Evolutionary conservation across 768 basidiomycete genomes (phyloP).

Genomic region (Hemileccinum rubropunctum): DNA sequence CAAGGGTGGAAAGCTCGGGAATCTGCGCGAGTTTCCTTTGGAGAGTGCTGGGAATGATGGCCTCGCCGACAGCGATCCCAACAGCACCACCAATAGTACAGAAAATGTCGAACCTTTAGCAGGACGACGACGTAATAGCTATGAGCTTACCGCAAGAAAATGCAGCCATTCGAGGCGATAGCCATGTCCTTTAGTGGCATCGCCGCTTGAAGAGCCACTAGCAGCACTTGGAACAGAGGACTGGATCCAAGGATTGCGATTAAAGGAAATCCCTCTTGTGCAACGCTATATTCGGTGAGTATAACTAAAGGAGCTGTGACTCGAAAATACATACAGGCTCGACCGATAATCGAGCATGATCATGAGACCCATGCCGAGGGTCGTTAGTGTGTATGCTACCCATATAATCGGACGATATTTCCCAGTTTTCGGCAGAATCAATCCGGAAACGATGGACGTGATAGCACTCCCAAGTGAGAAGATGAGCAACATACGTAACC

Average conservation of each 20-base stretch:
- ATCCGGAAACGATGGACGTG: constrained; percentile 54
- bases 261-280: constrained; percentile 62
- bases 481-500: constrained; percentile 58
- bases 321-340: constrained; percentile 19
- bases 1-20: constrained; percentile 27
- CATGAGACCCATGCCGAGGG: constrained; percentile 74
- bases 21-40: constrained; percentile 33
- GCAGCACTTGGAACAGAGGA: constrained; percentile 61
- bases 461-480: constrained; percentile 62
- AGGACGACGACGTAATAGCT: neutral
- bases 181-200: constrained; percentile 91
- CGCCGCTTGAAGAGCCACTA: constrained; percentile 77
- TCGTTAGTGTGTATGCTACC: constrained; percentile 52
- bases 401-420: constrained; percentile 64
- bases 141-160: constrained; percentile 58
- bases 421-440: constrained; percentile 54
- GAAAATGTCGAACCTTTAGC: constrained; percentile 4
- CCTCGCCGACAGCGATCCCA: constrained; percentile 70
- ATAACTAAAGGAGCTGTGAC: neutral
- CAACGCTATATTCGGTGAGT: constrained; percentile 43
- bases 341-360: constrained; percentile 61
- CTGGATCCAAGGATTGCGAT: constrained; percentile 64
- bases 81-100: constrained; percentile 76
- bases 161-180: constrained; percentile 68
- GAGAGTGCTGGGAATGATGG: constrained; percentile 60